Conservation (phyloP, 768 basidiomycete genomes). For the Kwoniella pini region DNA sequence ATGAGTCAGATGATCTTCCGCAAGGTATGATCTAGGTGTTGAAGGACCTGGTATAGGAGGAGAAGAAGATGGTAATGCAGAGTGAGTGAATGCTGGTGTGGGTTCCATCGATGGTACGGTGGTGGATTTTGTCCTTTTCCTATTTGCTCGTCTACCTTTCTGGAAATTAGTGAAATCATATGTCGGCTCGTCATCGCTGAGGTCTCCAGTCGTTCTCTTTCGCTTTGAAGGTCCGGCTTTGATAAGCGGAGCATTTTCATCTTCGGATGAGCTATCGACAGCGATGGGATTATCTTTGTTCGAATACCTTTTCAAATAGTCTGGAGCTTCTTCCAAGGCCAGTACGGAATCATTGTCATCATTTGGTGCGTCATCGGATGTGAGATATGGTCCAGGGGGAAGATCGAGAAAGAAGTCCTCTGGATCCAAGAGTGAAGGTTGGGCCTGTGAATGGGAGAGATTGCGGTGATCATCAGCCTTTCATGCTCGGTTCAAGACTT, state of each 20-base stretch:
- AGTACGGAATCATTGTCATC: conserved; percentile 10
- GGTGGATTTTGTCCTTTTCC: not conserved
- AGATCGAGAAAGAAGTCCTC: conserved; percentile 5
- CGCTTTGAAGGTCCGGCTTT: not conserved
- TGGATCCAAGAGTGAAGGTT: not conserved
- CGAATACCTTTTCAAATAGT: conserved; percentile 8
- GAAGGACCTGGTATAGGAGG: not conserved
- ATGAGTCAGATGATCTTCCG: conserved; percentile 18
- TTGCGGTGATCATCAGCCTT: too few relatives aligned
- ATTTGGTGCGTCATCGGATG: conserved; percentile 1
- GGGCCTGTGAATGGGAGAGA: not conserved
- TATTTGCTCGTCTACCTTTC: not conserved
- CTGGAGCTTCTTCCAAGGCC: conserved; percentile 12
- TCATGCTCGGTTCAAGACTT: too few relatives aligned
- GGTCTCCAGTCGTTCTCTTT: not conserved
- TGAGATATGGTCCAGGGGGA: conserved; percentile 14
- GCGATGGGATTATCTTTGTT: conserved; percentile 17
- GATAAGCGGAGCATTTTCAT: not conserved
- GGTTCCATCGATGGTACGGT: not conserved
- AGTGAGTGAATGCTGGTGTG: not conserved
- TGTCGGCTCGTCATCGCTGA: not conserved
- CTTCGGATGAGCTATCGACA: conserved; percentile 10
- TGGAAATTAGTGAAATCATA: not conserved
- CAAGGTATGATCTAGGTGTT: conserved; percentile 1
- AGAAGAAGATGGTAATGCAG: not conserved